phyloP scores from a whole-genome alignment of 2,329 filamentous ascomycete genomes.

The Zymoseptoria crescenta region DNA sequence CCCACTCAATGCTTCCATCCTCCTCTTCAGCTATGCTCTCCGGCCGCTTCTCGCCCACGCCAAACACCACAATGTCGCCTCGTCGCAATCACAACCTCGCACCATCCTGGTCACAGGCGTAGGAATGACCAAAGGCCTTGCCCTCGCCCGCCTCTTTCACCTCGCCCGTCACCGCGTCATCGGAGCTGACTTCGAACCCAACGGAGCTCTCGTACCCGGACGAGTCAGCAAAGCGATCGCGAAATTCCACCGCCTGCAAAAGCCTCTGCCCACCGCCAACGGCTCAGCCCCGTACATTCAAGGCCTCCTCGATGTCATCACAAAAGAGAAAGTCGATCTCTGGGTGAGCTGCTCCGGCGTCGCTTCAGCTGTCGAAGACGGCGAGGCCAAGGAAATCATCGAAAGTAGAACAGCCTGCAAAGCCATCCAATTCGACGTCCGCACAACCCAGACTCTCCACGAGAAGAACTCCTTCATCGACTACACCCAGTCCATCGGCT shows the following conservation, averaged over 20 bases:
- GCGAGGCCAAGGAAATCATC: constrained; percentile 53
- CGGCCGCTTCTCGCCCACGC: not conserved
- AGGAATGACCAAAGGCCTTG: constrained; percentile 63
- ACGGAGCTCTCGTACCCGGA: constrained; percentile 37
- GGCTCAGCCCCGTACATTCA: constrained; percentile 45
- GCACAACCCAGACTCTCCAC: constrained; percentile 51
- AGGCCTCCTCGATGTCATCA: constrained; percentile 51
- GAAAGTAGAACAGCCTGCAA: constrained; percentile 51
- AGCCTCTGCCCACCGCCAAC: constrained; percentile 25
- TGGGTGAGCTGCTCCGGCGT: constrained; percentile 72
- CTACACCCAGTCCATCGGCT: constrained; percentile 46
- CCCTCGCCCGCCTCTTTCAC: constrained; percentile 58
- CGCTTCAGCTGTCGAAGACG: constrained; percentile 58
- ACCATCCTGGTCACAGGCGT: constrained; percentile 64
- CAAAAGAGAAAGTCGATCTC: constrained; percentile 54
- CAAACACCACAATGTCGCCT: not conserved
- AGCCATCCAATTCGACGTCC: constrained; percentile 55
- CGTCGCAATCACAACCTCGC: constrained; percentile 23
- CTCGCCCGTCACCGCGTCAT: constrained; percentile 58
- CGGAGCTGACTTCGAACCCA: constrained; percentile 56
- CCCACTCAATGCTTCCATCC: constrained; percentile 43
- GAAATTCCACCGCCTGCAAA: constrained; percentile 45
- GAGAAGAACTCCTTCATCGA: constrained; percentile 59
- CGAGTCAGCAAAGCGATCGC: constrained; percentile 51
- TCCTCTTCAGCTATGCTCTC: constrained; percentile 31